Base-by-base conservation (phyloP, 2,329 filamentous ascomycete species). In the Ophiocordyceps camponoti-rufipedis region DNA sequence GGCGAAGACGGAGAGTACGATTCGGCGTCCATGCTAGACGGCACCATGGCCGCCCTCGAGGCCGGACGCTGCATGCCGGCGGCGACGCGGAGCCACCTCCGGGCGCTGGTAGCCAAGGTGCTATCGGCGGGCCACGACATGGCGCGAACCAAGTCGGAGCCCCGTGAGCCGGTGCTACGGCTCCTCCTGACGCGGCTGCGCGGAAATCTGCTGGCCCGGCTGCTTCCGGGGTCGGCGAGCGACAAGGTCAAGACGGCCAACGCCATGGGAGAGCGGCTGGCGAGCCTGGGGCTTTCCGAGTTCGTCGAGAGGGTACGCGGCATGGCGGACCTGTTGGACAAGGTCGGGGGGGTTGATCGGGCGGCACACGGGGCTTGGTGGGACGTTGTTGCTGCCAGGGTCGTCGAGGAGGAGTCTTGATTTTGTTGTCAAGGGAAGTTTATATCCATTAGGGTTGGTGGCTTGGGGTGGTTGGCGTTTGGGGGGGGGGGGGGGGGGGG, bases 161-260 rank as follows among this genome's bases (percentile, higher is more conserved):
- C 70, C 1, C 62, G 64, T 39, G 72, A 78, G 53, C 73, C 74
- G 45, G 65, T 79, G 57, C 55, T 85, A 54, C 75, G 79, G 43
- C 70, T 88, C 8, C 64, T 88, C 14, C 72, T 84, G 51, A 76
- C 75, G 46, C 71, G 83, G 0, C 62, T 88, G 23, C 73, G 78
- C 47, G 71, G 70, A 6, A 81, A 87, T 55, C 70, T 87, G 5
- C 66, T 82, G 23, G 68, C 68, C 3, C 71, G 82, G 16, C 63
- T 87, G 29, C 70, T 74, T 40, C 78, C 82, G 5, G 73, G 69
- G 23, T 82, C 78, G 45, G 75, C 78, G 5, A 79, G 72, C 44
- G 83, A 87, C 55, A 78, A 82, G 54, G 76, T 83, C 47, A 75
- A 76, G 53, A 79, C 76, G 12, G 78, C 80, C 0, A 82, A 74